Conservation (phyloP, 2,329 filamentous ascomycete species). For the Hypoxylon sp. region DNA sequence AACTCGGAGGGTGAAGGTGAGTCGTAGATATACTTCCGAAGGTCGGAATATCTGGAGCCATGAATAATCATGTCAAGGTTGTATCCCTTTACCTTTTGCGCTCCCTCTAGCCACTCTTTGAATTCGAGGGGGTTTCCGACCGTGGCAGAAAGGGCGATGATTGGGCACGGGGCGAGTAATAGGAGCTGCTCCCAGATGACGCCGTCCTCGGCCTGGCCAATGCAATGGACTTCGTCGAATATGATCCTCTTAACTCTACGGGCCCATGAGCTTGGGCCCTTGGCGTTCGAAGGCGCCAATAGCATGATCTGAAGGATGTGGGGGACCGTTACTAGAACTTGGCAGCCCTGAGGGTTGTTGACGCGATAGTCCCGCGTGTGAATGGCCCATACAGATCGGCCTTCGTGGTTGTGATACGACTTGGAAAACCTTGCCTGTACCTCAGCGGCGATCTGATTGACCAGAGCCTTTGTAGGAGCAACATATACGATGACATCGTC, state of each 20-base stretch:
- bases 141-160: conserved; percentile 84
- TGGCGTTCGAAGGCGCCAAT: conserved; percentile 73
- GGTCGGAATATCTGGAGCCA: conserved; percentile 77
- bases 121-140: conserved; percentile 82
- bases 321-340: conserved; percentile 82
- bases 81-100: conserved; percentile 73
- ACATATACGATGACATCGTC: conserved; percentile 82
- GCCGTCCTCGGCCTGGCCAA: conserved; percentile 81
- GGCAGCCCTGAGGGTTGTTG: conserved; percentile 79
- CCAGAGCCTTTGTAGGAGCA: conserved; percentile 83
- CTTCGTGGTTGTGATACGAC: conserved; percentile 65
- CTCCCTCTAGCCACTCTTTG: conserved; percentile 73
- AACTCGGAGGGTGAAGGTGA: conserved; percentile 65
- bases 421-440: conserved; percentile 82
- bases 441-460: conserved; percentile 87
- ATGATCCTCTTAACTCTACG: conserved; percentile 79
- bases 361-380: conserved; percentile 81
- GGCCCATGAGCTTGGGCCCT: conserved; percentile 69
- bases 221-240: conserved; percentile 86
- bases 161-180: conserved; percentile 79
- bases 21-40: conserved; percentile 79
- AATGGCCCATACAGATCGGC: conserved; percentile 81
- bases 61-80: conserved; percentile 78
- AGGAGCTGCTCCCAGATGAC: conserved; percentile 84
- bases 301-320: conserved; percentile 86